Base-by-base conservation (phyloP, 2,329 filamentous ascomycete species). In the Zymoseptoria pseudotritici region DNA sequence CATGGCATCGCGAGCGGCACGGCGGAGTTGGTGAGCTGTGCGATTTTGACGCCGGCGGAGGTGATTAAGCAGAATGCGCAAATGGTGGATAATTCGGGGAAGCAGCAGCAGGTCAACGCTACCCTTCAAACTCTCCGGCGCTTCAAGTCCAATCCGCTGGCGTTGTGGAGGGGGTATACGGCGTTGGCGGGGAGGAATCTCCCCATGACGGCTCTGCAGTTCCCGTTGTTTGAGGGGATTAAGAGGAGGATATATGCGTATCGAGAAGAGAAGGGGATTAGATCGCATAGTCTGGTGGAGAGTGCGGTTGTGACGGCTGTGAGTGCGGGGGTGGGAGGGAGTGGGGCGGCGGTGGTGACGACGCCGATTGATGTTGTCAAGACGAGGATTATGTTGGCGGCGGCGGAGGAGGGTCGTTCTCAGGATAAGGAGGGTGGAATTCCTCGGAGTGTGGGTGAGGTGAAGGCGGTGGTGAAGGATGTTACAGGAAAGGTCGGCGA, bases 31-130 rank as follows among this genome's bases (percentile, higher is more conserved):
- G 89, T 91, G 2, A 92, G 90, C 4, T 96, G 92, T 71, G 80
- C 91, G 20, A 89, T 96, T 62, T 83, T 96, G 42, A 93, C 91
- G 0, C 92, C 91, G 0, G 90, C 91, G 13, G 91, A 96, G 73
- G 90, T 96, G 7, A 84, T 96, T 64, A 96, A 97, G 77, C 91
- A 96, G 72, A 96, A 96, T 74, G 91, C 92, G 0, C 91, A 96
- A 74, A 91, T 96, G 82, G 79, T 94, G 0, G 78, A 78, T 68
- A 69, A 63, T 21, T 66, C 61, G 22, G 22, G 22, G 22, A 24
- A 24, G 22, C 22, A 22, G 21, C 21, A 22, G 21, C 21, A 22
- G 21, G 22, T 72, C 54, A 79, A 79, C 58, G 80, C 82, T 0
- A 84, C 82, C 73, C 52, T 86, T 5, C 74, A 83, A 71, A 85